Percentiles rank a stretch among this genome's conserved stretches.
phyloP scores from a whole-genome alignment of 1,139 yeast species.

The Tardiomyces depauwii region DNA sequence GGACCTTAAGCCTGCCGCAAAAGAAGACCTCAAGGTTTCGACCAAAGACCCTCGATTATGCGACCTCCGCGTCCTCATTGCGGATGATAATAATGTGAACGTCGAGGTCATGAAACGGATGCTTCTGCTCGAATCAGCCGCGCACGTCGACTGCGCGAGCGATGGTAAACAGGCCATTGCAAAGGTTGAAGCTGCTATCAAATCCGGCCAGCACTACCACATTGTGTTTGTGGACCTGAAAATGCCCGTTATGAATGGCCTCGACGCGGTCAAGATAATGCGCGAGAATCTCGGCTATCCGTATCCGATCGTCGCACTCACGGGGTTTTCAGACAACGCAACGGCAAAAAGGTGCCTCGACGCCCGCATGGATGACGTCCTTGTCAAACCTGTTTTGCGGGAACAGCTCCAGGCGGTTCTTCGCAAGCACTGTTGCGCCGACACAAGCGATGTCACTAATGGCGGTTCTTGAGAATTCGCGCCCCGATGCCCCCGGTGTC shows the following conservation, averaged over 20 bases:
- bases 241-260: slow-evolving; percentile 89
- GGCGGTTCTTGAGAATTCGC: too few relatives aligned
- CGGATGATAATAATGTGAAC: slow-evolving; percentile 86
- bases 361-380: slow-evolving; percentile 81
- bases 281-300: slow-evolving; percentile 52
- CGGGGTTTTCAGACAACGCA: slow-evolving; percentile 88
- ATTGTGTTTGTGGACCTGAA: slow-evolving; percentile 92
- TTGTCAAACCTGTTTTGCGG: slow-evolving; percentile 79
- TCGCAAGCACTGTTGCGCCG: slow-evolving; percentile 24
- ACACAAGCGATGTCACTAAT: too few relatives aligned
- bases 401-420: slow-evolving; percentile 44
- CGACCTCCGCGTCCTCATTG: slow-evolving; percentile 50
- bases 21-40: too few relatives aligned
- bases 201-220: slow-evolving; percentile 37
- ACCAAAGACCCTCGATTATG: too few relatives aligned
- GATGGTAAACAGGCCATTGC: slow-evolving; percentile 87
- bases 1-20: too few relatives aligned
- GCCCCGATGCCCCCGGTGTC: too few relatives aligned
- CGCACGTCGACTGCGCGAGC: slow-evolving; percentile 60
- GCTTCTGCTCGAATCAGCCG: slow-evolving; percentile 70
- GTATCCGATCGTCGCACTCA: slow-evolving; percentile 81
- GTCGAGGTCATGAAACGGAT: slow-evolving; percentile 84
- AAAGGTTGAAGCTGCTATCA: slow-evolving; percentile 41
- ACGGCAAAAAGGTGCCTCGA: slow-evolving; percentile 67
- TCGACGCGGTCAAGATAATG: slow-evolving; percentile 66